Evolutionary conservation across 192 early-diverging fungal genomes (phyloP), one percentile per base, ranked within the genome.

Genomic region (Powellomyces hirtus): DNA sequence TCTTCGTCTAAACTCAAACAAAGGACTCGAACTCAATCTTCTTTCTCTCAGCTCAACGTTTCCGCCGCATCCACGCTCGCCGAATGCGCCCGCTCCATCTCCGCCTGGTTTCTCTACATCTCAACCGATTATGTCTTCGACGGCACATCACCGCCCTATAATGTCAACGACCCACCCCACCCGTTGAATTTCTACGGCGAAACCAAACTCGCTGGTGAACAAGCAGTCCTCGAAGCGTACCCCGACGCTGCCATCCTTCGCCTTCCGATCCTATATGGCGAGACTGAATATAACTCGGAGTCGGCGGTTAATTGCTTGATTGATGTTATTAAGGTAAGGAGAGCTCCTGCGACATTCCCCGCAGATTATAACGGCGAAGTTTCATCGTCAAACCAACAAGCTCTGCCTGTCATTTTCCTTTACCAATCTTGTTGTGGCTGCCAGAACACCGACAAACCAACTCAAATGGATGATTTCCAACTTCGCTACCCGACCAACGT

Each of bases 81-180:
- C 0, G 65, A 59, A 37, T 44, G 80, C 14, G 79, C 83, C 42
- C 76, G 85, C 27, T 45, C 66, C 7, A 57, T 76, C 4, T 77
- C 76, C 7, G 79, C 90, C 36, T 81, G 83, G 57, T 71, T 94
- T 51, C 80, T 92, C 27, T 93, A 96, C 69, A 86, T 96, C 27
- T 92, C 90, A 6, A 91, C 94, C 1, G 92, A 96, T 72, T 96
- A 96, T 70, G 94, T 96, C 22, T 96, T 96, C 81, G 92, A 96
- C 58, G 94, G 94, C 37, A 89, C 77, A 5, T 77, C 72, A 2
- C 92, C 94, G 27, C 78, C 92, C 31, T 96, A 96, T 68, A 70
- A 89, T 27, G 85, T 88, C 0, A 75, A 81, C 26, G 88, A 82
- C 53, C 63, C 58, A 64, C 80, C 90, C 5, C 89, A 90, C 66